These are phyloP conservation scores for Arthrobotrys iridis DNA, from an alignment of 2,329 filamentous ascomycete genomes.

Conservation along the genomic window DNA sequence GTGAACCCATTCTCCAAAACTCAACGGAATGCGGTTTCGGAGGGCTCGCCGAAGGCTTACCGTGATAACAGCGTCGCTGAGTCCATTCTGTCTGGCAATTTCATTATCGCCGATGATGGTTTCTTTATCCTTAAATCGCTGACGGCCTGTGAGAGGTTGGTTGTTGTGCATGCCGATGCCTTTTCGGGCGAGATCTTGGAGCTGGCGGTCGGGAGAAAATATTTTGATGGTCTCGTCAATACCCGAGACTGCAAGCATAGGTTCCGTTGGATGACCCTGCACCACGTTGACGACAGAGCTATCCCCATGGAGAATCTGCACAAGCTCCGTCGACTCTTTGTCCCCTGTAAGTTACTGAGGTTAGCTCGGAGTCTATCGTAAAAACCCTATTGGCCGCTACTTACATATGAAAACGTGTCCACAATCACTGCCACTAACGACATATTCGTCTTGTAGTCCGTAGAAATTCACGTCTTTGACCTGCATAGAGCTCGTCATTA, in stretches of 20 bases:
- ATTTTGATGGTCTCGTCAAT: conserved; percentile 77
- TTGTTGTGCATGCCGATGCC: conserved; percentile 67
- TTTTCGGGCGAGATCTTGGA: conserved; percentile 68
- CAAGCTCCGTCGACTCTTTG: conserved; percentile 69
- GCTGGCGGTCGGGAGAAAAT: conserved; percentile 71
- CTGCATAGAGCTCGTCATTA: conserved; percentile 36
- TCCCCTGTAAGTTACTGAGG: conserved; percentile 63
- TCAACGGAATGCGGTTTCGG: conserved; percentile 52
- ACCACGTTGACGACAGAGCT: conserved; percentile 76
- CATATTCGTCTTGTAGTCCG: conserved; percentile 73
- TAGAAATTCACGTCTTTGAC: conserved; percentile 77
- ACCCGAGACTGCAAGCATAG: conserved; percentile 72
- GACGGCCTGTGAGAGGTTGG: conserved; percentile 68
- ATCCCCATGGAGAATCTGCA: conserved; percentile 74
- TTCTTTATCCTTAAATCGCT: conserved; percentile 70
- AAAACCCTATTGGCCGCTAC: conserved; percentile 40
- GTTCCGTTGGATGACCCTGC: conserved; percentile 73
- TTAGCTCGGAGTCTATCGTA: conserved; percentile 28
- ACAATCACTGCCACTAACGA: conserved; percentile 73
- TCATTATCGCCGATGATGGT: conserved; percentile 73
- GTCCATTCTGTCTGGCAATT: conserved; percentile 68
- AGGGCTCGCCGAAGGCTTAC: conserved; percentile 56
- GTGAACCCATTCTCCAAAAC: conserved; percentile 52
- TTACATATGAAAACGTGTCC: conserved; percentile 74
- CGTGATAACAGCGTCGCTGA: conserved; percentile 65